These are phyloP conservation scores for Jamesozyma spencerorum DNA, from an alignment of 805 yeast genomes.

Conservation along the genomic window DNA sequence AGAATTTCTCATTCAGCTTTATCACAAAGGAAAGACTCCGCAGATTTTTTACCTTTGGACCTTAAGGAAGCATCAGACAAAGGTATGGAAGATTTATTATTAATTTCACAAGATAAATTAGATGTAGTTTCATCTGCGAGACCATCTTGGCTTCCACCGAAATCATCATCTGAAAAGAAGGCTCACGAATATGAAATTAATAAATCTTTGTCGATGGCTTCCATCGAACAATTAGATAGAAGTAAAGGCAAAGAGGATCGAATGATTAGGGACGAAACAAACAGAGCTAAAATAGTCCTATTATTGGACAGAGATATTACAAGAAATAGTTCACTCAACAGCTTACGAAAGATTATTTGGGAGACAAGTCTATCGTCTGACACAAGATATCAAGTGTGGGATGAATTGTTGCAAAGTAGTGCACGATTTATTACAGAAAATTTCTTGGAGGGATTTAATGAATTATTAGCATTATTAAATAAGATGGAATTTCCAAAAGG, in stretches of 20 bases:
- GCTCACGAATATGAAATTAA: slow-evolving; percentile 51
- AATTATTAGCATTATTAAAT: slow-evolving; percentile 26
- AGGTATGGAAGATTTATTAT: slow-evolving; percentile 48
- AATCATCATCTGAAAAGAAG: slow-evolving; percentile 40
- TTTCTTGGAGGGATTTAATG: slow-evolving; percentile 33
- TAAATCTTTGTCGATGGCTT: slow-evolving; percentile 29
- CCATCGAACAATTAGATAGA: slow-evolving; percentile 27
- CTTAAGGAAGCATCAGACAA: slow-evolving; percentile 30
- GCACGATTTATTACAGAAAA: slow-evolving; percentile 16
- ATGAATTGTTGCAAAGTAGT: slow-evolving; percentile 20
- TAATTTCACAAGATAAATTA: slow-evolving; percentile 55
- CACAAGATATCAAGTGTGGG: slow-evolving; percentile 17
- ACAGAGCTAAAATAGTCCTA: slow-evolving; percentile 20
- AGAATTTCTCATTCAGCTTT: slow-evolving; percentile 31
- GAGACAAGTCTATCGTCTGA: slow-evolving; percentile 23
- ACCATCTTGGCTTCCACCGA: slow-evolving; percentile 68
- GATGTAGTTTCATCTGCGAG: slow-evolving; percentile 48
- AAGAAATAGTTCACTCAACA: slow-evolving; percentile 24
- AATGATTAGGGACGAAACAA: slow-evolving; percentile 20
- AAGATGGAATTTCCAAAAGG: slow-evolving; percentile 26
- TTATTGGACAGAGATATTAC: slow-evolving; percentile 26
- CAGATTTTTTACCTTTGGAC: slow-evolving; percentile 32
- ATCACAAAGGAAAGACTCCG: slow-evolving; percentile 29
- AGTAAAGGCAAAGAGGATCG: slow-evolving; percentile 23
- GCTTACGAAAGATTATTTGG: slow-evolving; percentile 23